phyloP scores from a whole-genome alignment of 768 basidiomycete genomes.

The Gautieria morchelliformis region DNA sequence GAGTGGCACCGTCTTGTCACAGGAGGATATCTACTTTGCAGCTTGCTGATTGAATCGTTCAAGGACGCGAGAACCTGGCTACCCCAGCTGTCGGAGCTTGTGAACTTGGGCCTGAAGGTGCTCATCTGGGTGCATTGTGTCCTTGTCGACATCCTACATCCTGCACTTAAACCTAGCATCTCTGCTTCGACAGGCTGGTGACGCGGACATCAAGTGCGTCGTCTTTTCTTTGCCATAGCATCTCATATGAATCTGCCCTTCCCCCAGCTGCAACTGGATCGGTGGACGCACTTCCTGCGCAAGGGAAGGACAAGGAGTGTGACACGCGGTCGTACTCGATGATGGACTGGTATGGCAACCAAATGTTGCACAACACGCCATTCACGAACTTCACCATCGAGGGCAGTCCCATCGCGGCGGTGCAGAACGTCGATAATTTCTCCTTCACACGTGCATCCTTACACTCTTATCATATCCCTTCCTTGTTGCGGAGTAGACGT shows the following conservation, averaged over 20 bases:
- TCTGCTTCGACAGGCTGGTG: constrained; percentile 4
- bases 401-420: no score
- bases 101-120: constrained; percentile 30
- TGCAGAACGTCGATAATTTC: no score
- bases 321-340: background rate
- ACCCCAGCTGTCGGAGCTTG: no score
- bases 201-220: constrained; percentile 9
- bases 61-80: constrained; percentile 47
- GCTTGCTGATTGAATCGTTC: no score
- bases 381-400: no score
- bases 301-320: constrained; percentile 17
- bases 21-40: no score
- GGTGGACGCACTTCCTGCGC: constrained; percentile 29
- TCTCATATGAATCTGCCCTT: background rate
- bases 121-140: constrained; percentile 34
- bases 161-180: constrained; percentile 3
- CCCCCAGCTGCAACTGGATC: constrained; percentile 16
- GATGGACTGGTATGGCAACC: no score
- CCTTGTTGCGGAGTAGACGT: background rate
- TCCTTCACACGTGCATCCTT: constrained; percentile 37
- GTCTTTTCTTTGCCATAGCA: background rate
- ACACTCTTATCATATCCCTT: background rate
- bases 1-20: no score
- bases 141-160: constrained; percentile 20
- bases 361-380: no score